A percentile compares a stretch with the other conserved stretches of the same genome.
phyloP scores from a whole-genome alignment of 257 asterid species.

The Parsonsia alboflavescens region DNA sequence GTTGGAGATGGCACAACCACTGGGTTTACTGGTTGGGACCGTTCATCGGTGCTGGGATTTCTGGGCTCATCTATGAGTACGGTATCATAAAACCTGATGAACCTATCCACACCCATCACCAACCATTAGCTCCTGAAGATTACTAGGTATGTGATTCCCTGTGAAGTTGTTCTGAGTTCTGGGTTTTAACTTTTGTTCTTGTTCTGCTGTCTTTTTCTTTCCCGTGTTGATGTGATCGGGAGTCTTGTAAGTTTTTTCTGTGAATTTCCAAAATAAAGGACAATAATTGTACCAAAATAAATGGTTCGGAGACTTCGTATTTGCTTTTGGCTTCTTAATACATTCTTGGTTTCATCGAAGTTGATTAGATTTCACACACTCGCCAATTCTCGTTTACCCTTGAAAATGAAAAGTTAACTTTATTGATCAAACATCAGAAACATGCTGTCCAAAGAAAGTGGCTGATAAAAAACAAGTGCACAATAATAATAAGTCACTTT shows the following conservation, averaged over 20 bases:
- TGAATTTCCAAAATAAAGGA: neutral
- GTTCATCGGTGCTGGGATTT: constrained; percentile 66
- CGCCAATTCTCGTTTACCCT: too few relatives aligned
- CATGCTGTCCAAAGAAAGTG: neutral
- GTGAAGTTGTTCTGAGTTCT: neutral
- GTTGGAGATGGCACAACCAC: constrained; percentile 91
- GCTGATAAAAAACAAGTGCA: neutral
- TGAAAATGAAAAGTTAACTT: too few relatives aligned
- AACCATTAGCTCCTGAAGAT: constrained; percentile 90
- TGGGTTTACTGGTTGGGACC: constrained; percentile 99
- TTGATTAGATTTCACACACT: neutral
- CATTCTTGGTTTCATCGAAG: neutral
- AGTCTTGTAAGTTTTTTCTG: neutral
- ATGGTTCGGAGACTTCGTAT: neutral
- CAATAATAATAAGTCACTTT: neutral
- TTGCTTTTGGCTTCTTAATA: neutral
- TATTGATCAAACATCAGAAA: too few relatives aligned
- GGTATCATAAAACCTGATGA: constrained; percentile 49
- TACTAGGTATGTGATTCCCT: constrained; percentile 37
- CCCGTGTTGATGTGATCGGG: neutral
- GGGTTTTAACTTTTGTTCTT: neutral
- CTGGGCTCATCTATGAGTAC: constrained; percentile 69
- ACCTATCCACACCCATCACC: constrained; percentile 57
- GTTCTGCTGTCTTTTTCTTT: constrained; percentile 9
- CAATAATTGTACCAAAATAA: neutral